Conservation (phyloP, 495 filamentous ascomycete species). For the Hypoxylon rickii region DNA sequence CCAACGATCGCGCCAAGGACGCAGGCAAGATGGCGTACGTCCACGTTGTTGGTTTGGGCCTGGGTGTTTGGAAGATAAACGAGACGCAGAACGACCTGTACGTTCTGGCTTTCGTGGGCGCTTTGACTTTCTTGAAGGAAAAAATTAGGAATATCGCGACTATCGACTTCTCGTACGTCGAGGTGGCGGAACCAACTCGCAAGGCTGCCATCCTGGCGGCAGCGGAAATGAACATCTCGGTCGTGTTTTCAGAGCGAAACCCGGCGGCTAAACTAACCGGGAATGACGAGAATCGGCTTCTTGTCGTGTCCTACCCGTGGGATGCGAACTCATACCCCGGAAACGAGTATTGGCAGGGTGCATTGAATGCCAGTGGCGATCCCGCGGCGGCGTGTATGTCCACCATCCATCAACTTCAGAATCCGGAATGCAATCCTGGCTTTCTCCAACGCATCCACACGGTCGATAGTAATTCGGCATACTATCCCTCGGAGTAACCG, state of each 20-base stretch:
- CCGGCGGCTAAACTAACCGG: slow-evolving; percentile 38
- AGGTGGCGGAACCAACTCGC: background rate
- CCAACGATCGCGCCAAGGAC: slow-evolving; percentile 30
- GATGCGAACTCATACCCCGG: slow-evolving; percentile 46
- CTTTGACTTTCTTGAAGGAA: background rate
- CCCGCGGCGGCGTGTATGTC: slow-evolving; percentile 47
- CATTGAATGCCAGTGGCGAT: slow-evolving; percentile 37
- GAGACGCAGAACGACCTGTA: slow-evolving; percentile 25
- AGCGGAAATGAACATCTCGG: slow-evolving; percentile 15
- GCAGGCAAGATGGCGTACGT: slow-evolving; percentile 36
- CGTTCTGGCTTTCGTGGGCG: slow-evolving; percentile 30
- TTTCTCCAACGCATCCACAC: slow-evolving; percentile 14
- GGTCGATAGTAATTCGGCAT: no score
- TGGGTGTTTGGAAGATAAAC: slow-evolving; percentile 39
- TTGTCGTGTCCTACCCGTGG: slow-evolving; percentile 48
- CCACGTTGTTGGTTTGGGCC: slow-evolving; percentile 45
- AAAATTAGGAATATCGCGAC: slow-evolving; percentile 14
- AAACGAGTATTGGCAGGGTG: slow-evolving; percentile 44
- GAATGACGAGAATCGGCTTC: slow-evolving; percentile 24
- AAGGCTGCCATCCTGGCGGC: background rate
- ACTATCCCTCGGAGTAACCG: no score
- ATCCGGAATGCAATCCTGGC: slow-evolving; percentile 36
- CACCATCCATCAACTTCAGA: slow-evolving; percentile 45
- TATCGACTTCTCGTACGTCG: slow-evolving; percentile 27
- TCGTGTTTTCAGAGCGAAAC: slow-evolving; percentile 37